Percentiles rank a stretch among this genome's conserved stretches.
Conservation (phyloP, 2,329 filamentous ascomycete genomes). For the Cryphonectria japonica region DNA sequence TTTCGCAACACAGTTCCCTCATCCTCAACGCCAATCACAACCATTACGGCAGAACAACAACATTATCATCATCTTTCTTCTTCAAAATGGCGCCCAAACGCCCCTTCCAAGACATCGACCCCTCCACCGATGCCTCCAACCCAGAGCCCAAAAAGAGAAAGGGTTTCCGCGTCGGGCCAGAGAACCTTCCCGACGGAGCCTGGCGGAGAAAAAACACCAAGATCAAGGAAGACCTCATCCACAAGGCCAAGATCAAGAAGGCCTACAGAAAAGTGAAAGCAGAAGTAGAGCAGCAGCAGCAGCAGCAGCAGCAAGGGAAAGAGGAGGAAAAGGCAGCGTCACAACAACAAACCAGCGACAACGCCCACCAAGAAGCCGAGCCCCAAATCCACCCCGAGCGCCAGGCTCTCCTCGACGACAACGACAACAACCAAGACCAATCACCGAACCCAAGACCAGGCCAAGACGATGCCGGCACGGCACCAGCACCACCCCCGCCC, state of each 20-base stretch:
- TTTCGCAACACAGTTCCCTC: too few species aligned
- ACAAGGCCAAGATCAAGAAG: constrained; percentile 92
- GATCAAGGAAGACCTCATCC: constrained; percentile 86
- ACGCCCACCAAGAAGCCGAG: constrained; percentile 8
- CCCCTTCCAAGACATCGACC: constrained; percentile 47
- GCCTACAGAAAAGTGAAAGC: constrained; percentile 87
- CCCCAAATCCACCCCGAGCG: constrained; percentile 46
- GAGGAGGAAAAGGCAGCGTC: constrained; percentile 29
- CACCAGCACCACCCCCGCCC: background rate
- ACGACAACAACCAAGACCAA: constrained; percentile 27
- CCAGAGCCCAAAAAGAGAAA: constrained; percentile 60
- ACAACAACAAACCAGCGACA: constrained; percentile 14
- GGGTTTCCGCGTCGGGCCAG: constrained; percentile 85
- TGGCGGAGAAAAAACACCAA: constrained; percentile 81
- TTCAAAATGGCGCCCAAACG: constrained; percentile 62
- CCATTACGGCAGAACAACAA: background rate
- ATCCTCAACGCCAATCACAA: background rate
- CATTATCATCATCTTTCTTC: too few species aligned
- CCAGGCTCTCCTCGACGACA: constrained; percentile 43
- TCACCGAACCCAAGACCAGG: background rate
- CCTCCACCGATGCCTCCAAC: constrained; percentile 39
- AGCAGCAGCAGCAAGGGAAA: constrained; percentile 30
- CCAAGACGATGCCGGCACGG: constrained; percentile 4
- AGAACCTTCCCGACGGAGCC: constrained; percentile 87
- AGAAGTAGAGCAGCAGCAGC: constrained; percentile 38